These are phyloP conservation scores for Myriosclerotinia curreyana DNA, from an alignment of 2,329 filamentous ascomycete genomes.

Conservation along the genomic window DNA sequence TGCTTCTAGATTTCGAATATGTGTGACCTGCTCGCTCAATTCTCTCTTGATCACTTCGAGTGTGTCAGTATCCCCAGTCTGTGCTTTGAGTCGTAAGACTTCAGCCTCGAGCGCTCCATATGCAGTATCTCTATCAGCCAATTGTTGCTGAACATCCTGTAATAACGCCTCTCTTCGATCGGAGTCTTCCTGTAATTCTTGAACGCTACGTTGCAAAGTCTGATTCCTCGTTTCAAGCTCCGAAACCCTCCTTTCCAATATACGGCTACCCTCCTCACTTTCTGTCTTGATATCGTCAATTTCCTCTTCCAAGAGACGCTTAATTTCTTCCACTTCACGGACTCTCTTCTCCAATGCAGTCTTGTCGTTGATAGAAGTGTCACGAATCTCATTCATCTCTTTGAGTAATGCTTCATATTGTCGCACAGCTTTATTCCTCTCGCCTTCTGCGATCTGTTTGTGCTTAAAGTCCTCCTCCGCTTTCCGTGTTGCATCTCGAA, in stretches of 20 bases:
- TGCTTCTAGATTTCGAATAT: conserved; percentile 80
- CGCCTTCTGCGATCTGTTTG: conserved; percentile 57
- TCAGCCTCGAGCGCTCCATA: conserved; percentile 77
- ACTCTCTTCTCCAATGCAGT: conserved; percentile 66
- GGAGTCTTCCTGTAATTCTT: conserved; percentile 49
- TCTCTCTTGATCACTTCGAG: conserved; percentile 82
- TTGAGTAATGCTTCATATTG: conserved; percentile 50
- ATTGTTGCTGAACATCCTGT: conserved; percentile 38
- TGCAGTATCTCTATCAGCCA: conserved; percentile 67
- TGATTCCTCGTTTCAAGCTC: conserved; percentile 61
- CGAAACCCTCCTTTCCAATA: conserved; percentile 56
- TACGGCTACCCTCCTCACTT: conserved; percentile 68
- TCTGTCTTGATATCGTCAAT: conserved; percentile 65
- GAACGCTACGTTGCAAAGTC: conserved; percentile 53
- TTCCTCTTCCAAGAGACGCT: conserved; percentile 73
- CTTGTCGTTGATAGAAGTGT: conserved; percentile 53
- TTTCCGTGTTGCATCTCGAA: conserved; percentile 74
- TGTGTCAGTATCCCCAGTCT: conserved; percentile 82
- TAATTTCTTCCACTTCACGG: conserved; percentile 69
- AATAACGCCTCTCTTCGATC: conserved; percentile 36
- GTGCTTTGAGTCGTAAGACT: conserved; percentile 77
- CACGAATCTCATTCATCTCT: conserved; percentile 53
- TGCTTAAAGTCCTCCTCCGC: conserved; percentile 82
- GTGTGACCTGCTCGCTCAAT: conserved; percentile 85
- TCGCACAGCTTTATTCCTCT: conserved; percentile 49